These are phyloP conservation scores for Coemansia sp. DNA, from an alignment of 192 early-diverging fungal species.

Conservation along the genomic window DNA sequence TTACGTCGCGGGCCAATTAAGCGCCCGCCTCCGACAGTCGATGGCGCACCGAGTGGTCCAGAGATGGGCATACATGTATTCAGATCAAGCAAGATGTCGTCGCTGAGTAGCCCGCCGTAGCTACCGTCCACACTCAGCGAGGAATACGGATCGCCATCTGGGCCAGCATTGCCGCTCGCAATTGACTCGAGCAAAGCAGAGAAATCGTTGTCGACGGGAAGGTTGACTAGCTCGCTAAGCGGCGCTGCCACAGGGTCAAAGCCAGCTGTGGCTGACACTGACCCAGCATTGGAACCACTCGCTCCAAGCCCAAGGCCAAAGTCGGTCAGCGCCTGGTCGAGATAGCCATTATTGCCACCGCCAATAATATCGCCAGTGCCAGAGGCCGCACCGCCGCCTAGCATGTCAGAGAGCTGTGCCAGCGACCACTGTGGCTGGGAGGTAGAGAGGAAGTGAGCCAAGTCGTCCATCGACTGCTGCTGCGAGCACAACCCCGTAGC, in stretches of 20 bases:
- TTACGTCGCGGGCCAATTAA: conserved; percentile 12
- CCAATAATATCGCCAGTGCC: conserved; percentile 15
- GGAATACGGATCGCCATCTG: conserved; percentile 28
- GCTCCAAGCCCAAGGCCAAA: conserved; percentile 25
- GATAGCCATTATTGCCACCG: conserved; percentile 20
- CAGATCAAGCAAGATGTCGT: conserved; percentile 20
- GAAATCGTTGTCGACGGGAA: conserved; percentile 42
- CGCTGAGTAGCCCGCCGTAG: conserved; percentile 18
- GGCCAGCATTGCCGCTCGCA: conserved; percentile 18
- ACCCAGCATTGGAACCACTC: not conserved
- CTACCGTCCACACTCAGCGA: conserved; percentile 24
- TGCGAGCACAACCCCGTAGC: conserved; percentile 31
- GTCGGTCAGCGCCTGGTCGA: conserved; percentile 41
- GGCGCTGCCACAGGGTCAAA: conserved; percentile 7
- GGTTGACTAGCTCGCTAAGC: conserved; percentile 29
- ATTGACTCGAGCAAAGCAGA: conserved; percentile 52
- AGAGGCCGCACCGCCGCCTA: conserved; percentile 5
- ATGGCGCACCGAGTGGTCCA: conserved; percentile 13
- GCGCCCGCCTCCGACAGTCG: not conserved
- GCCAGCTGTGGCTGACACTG: not conserved
- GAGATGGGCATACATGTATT: conserved; percentile 14
- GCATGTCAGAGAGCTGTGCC: conserved; percentile 44
- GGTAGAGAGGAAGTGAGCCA: conserved; percentile 22
- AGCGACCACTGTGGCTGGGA: conserved; percentile 46
- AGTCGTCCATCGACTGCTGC: conserved; percentile 32